phyloP scores from a whole-genome alignment of 2,329 filamentous ascomycete genomes.

The Curvularia eragrostidis region DNA sequence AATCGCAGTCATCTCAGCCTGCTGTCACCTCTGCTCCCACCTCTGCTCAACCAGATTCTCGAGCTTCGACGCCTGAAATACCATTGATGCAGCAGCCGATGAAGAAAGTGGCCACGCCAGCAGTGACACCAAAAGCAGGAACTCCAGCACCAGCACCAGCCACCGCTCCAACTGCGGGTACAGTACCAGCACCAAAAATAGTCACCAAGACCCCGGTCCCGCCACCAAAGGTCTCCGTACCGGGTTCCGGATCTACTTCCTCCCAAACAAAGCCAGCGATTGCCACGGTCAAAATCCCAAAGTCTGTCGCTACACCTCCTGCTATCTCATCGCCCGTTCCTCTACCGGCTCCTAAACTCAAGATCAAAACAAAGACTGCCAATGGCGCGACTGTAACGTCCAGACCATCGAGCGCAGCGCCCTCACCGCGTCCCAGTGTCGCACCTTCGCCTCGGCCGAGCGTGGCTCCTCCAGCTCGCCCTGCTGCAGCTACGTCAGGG shows the following conservation, averaged over 20 bases:
- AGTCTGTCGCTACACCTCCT: slow-evolving; percentile 27
- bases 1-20: neutral
- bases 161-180: slow-evolving; percentile 12
- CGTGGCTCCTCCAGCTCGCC: slow-evolving; percentile 10
- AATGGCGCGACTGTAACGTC: slow-evolving; percentile 17
- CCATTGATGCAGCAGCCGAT: slow-evolving; percentile 25
- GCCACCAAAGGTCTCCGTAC: slow-evolving; percentile 12
- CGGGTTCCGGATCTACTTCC: slow-evolving; percentile 12
- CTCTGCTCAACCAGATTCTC: slow-evolving; percentile 23
- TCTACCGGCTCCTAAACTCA: slow-evolving; percentile 35
- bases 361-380: slow-evolving; percentile 36
- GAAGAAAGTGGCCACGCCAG: slow-evolving; percentile 28
- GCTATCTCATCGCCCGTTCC: slow-evolving; percentile 36
- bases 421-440: slow-evolving; percentile 24
- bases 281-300: slow-evolving; percentile 25
- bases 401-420: slow-evolving; percentile 21
- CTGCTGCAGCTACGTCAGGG: slow-evolving; percentile 9
- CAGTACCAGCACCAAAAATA: slow-evolving; percentile 1
- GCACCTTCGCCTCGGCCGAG: slow-evolving; percentile 23
- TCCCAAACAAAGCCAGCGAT: slow-evolving; percentile 17
- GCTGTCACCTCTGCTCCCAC: slow-evolving; percentile 13
- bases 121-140: slow-evolving; percentile 21
- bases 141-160: slow-evolving; percentile 8
- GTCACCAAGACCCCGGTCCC: slow-evolving; percentile 16
- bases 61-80: slow-evolving; percentile 25